These are phyloP conservation scores for Penicillium sp. DNA, from an alignment of 2,329 filamentous ascomycete genomes.

Conservation along the genomic window DNA sequence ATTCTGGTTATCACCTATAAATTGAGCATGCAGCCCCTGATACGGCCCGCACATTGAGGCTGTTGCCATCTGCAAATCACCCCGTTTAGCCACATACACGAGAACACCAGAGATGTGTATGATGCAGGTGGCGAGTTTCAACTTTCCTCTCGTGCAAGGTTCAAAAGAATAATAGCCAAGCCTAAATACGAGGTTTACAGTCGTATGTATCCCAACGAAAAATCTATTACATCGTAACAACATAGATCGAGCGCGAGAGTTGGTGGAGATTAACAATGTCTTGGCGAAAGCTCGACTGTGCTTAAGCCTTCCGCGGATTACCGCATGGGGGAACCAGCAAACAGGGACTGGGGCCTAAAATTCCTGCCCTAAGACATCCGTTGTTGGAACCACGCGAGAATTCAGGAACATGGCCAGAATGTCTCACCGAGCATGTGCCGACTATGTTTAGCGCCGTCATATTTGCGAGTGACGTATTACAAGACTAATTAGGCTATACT, in stretches of 20 bases:
- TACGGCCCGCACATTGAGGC: not conserved
- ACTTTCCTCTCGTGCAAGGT: too few relatives aligned
- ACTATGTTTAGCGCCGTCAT: not conserved
- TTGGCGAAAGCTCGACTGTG: not conserved
- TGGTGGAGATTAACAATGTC: not conserved
- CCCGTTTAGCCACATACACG: not conserved
- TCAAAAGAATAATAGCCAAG: too few relatives aligned
- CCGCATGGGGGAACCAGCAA: not conserved
- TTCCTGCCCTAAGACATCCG: not conserved
- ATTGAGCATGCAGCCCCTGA: not conserved
- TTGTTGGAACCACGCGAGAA: not conserved
- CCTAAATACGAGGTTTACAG: not conserved
- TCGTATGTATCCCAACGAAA: not conserved
- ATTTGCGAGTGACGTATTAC: not conserved
- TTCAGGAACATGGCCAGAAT: conserved; percentile 2
- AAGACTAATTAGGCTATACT: not conserved
- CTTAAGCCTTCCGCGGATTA: not conserved
- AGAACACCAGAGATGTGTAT: too few relatives aligned
- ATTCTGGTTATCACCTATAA: not conserved
- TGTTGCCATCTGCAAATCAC: not conserved
- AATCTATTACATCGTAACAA: not conserved
- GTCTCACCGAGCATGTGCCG: conserved; percentile 5
- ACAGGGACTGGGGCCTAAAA: not conserved
- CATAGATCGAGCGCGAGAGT: not conserved
- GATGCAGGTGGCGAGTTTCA: too few relatives aligned